Evolutionary conservation across 78 protist species (phyloP).

Genomic region (Dictyostelium purpureum): DNA sequence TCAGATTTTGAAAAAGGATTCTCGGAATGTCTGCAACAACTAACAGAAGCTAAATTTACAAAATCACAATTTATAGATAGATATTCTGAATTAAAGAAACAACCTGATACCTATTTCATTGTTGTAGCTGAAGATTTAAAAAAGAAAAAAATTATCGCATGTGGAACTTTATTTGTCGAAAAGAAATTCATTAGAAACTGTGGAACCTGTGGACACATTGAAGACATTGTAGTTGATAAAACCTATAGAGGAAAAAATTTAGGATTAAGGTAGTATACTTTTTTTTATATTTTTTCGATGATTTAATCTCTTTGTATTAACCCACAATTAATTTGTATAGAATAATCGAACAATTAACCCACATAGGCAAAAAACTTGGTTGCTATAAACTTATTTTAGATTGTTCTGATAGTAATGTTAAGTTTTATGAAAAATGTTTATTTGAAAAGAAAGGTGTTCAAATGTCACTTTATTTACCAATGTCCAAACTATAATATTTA

Average conservation of each 20-base stretch:
- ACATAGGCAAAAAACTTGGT: slow-evolving; percentile 28
- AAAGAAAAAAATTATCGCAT: slow-evolving; percentile 43
- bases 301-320: too few relatives aligned
- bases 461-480: slow-evolving; percentile 50
- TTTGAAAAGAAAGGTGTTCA: slow-evolving; percentile 47
- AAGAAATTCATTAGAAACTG: slow-evolving; percentile 82
- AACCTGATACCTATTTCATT: slow-evolving; percentile 34
- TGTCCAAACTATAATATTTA: background rate
- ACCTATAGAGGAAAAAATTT: slow-evolving; percentile 73
- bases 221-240: slow-evolving; percentile 85
- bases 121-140: slow-evolving; percentile 75
- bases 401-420: slow-evolving; percentile 73
- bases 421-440: slow-evolving; percentile 84
- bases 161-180: slow-evolving; percentile 83
- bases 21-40: slow-evolving; percentile 27
- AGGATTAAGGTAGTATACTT: slow-evolving; percentile 54
- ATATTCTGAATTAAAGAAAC: slow-evolving; percentile 13
- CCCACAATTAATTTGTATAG: background rate
- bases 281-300: background rate
- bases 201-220: slow-evolving; percentile 85
- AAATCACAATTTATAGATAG: slow-evolving; percentile 33
- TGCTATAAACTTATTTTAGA: slow-evolving; percentile 88
- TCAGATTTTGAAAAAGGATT: slow-evolving; percentile 57
- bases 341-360: slow-evolving; percentile 75
- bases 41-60: slow-evolving; percentile 61